These are phyloP conservation scores for Golubevia pallescens DNA, from an alignment of 1,284 basidiomycete genomes.

Conservation along the genomic window DNA sequence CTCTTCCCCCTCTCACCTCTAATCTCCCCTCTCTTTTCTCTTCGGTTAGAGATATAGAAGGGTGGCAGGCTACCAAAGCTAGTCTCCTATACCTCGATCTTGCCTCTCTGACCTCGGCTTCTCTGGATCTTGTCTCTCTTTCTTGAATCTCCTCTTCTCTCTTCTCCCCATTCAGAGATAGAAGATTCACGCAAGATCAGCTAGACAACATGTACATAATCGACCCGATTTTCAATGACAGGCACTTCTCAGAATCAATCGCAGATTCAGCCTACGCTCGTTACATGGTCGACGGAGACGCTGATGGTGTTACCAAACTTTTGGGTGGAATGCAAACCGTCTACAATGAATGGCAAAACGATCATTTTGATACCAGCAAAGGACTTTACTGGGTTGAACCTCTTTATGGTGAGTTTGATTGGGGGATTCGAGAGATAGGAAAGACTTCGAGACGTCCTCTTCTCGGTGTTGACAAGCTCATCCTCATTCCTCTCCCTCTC, in stretches of 20 bases:
- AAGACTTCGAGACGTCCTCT: neutral
- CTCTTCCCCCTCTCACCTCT: too few relatives aligned
- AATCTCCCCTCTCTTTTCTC: too few relatives aligned
- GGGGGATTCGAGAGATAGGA: neutral
- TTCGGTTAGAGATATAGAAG: too few relatives aligned
- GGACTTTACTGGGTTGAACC: constrained; percentile 13
- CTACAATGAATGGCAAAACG: constrained; percentile 6
- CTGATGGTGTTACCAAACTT: neutral
- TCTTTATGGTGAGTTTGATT: neutral
- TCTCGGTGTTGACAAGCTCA: neutral
- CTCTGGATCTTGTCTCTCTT: too few relatives aligned
- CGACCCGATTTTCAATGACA: constrained; percentile 7
- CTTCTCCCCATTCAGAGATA: constrained; percentile 1
- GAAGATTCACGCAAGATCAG: constrained; percentile 6
- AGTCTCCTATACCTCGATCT: too few relatives aligned
- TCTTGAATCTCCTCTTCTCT: too few relatives aligned
- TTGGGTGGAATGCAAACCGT: constrained; percentile 7
- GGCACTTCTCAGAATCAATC: constrained; percentile 11
- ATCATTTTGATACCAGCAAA: constrained; percentile 11
- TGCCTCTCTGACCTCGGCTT: too few relatives aligned
- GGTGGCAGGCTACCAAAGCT: too few relatives aligned
- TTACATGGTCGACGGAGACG: constrained; percentile 10
- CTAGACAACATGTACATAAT: constrained; percentile 4
- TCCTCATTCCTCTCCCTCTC: neutral
- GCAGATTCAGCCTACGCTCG: constrained; percentile 5